Evolutionary conservation across 2,329 filamentous ascomycete species (phyloP), one percentile per base, ranked within the genome.

Genomic region (Lecanicillium sp.): DNA sequence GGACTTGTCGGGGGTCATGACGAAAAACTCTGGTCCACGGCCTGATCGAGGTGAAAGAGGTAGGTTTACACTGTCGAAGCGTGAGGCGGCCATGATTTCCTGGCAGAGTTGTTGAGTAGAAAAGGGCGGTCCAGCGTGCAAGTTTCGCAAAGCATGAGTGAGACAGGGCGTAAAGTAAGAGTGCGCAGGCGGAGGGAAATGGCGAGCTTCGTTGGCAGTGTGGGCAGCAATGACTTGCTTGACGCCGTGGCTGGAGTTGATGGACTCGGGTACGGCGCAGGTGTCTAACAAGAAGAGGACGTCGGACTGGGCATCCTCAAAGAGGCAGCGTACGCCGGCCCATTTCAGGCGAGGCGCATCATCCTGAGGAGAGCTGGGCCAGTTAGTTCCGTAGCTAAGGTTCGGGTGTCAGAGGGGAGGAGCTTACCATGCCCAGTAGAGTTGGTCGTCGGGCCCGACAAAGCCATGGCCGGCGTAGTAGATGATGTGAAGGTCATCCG

Each of bases 401-500:
- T 36, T 23, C 21, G n/a, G 12, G 20, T 27, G 11, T 30, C 26
- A 19, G 19, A 26, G 35, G 17, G n/a, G 19, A 38, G 38, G 17
- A 36, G 72, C 79, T 69, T 71, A 84, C 81, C 78, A 78, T 49
- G 81, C 78, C 81, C 81, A 84, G 61, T 81, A 83, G 21, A 83
- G 67, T 61, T 83, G 78, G 56, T 75, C 75, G 59, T 84, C 78
- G 10, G 69, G 55, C n/a, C 74, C 74, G 32, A 77, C 66, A 56
- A 74, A 82, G 54, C 79, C 78, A 58, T 81, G 69, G 24, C 81
- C 81, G 53, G 77, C 76, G 59, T 84, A 84, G 60, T 83, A 83
- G 52, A 84, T 72, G 52, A 84, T 79, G 52, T 83, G 64, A 19
- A 84, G 70, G 56, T 83, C 78, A 54, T 82, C 77, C 26, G 75